These are phyloP conservation scores for Lasiosphaeria miniovina DNA, from an alignment of 495 filamentous ascomycete genomes.

Conservation along the genomic window DNA sequence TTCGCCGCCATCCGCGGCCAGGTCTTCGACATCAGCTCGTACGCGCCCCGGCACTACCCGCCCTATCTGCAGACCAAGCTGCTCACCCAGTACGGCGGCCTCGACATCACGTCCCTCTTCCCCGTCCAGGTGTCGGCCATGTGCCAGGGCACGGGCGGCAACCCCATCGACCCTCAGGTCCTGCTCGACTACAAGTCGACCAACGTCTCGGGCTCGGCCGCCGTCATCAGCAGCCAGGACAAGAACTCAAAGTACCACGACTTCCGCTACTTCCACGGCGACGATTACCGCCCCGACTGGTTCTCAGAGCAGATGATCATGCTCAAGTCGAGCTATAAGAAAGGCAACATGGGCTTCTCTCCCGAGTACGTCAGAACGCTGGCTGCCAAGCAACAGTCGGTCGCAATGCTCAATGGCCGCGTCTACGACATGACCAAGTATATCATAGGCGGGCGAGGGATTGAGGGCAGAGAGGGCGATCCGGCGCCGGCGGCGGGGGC, in stretches of 20 bases:
- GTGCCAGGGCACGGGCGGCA: slow-evolving; percentile 71
- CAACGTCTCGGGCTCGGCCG: slow-evolving; percentile 68
- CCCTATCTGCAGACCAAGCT: slow-evolving; percentile 58
- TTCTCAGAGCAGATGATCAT: slow-evolving; percentile 79
- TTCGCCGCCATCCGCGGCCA: slow-evolving; percentile 83
- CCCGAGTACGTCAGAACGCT: slow-evolving; percentile 70
- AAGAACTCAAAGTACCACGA: slow-evolving; percentile 82
- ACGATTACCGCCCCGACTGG: slow-evolving; percentile 85
- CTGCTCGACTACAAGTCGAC: slow-evolving; percentile 74
- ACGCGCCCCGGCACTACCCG: slow-evolving; percentile 78
- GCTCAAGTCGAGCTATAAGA: slow-evolving; percentile 75
- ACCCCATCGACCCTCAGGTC: slow-evolving; percentile 62
- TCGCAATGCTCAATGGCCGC: slow-evolving; percentile 74
- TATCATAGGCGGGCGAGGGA: slow-evolving; percentile 67
- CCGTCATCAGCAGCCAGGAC: slow-evolving; percentile 64
- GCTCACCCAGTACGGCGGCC: slow-evolving; percentile 76
- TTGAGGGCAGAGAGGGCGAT: slow-evolving; percentile 52
- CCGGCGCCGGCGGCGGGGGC: slow-evolving; percentile 51
- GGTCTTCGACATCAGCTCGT: slow-evolving; percentile 78
- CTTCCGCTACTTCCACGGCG: slow-evolving; percentile 73
- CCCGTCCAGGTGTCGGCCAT: slow-evolving; percentile 92
- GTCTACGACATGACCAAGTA: slow-evolving; percentile 95
- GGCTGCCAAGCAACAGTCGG: slow-evolving; percentile 57
- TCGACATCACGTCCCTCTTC: slow-evolving; percentile 84
- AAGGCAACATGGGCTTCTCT: slow-evolving; percentile 86